Evolutionary conservation across 2,329 filamentous ascomycete species (phyloP), one percentile per base, ranked within the genome.

Genomic region (Phialemonium atrogriseum): DNA sequence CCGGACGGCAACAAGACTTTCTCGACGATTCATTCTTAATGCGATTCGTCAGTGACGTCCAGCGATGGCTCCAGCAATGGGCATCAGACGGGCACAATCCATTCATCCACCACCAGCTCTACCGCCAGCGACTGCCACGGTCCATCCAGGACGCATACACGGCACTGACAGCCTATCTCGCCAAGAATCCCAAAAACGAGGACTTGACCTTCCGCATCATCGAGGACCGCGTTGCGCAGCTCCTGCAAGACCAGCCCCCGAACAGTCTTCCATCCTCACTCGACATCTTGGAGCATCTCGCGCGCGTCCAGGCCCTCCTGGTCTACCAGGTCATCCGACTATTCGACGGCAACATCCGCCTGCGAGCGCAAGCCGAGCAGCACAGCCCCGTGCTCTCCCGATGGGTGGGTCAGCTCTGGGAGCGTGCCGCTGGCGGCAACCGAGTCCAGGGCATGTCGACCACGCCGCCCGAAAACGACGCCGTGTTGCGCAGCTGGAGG

Each of bases 71-170:
- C 24, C 39, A 36, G 12, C 38, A 44, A 11, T 51, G 47, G 47
- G 41, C 41, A 22, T 43, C 42, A 1, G 32, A 39, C 7, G 41
- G 38, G 8, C 34, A 42, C 13, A 46, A 42, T 12, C 40, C 46
- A 5, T 32, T 49, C 10, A 42, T 48, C 15, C 48, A 51, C 27
- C 39, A 37, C 4, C 33, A 43, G 7, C 36, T 51, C 2, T 49
- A 51, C 35, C 32, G 38, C 8, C 32, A 30, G 16, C 29, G 31
- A 11, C 47, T 51, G 46, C 47, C 48, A 18, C 42, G 45, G 7
- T 39, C 37, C 26, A 35, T 44, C 4, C 45, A 50, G 20, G 48
- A 51, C 19, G 48, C 46, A 12, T 48, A 48, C 33, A 45, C 45
- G 5, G 42, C 42, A 2, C 32, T 46, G 16, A 20, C 36, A 14